phyloP scores from a whole-genome alignment of 768 basidiomycete genomes.

The Aureoboletus auriporus region DNA sequence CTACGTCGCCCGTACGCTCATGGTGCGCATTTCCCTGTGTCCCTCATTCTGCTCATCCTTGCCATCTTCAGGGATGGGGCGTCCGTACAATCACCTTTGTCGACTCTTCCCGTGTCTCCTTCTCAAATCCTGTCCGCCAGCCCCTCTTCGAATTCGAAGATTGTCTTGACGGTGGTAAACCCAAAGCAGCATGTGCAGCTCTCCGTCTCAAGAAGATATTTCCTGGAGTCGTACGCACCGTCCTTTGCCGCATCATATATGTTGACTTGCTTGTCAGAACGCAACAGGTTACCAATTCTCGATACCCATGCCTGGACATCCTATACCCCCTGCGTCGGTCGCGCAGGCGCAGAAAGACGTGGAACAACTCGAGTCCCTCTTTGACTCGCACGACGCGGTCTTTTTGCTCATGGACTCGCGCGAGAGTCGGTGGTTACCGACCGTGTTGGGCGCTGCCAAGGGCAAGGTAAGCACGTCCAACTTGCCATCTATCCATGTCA shows the following conservation, averaged over 20 bases:
- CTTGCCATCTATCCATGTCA: neutral
- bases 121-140: conserved; percentile 96
- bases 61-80: conserved; percentile 77
- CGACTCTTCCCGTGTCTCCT: conserved; percentile 88
- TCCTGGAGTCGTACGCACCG: conserved; percentile 77
- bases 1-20: conserved; percentile 87
- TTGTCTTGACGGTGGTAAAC: conserved; percentile 87
- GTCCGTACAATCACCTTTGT: conserved; percentile 90
- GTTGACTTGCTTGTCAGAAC: conserved; percentile 47
- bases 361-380: conserved; percentile 63
- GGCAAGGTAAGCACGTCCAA: conserved; percentile 56
- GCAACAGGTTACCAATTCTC: conserved; percentile 73
- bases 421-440: conserved; percentile 95
- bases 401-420: conserved; percentile 98
- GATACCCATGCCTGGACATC: conserved; percentile 98
- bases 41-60: neutral
- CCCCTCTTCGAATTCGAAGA: conserved; percentile 96
- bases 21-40: conserved; percentile 43
- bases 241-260: neutral
- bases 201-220: conserved; percentile 81
- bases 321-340: conserved; percentile 59
- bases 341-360: conserved; percentile 67
- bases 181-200: conserved; percentile 91
- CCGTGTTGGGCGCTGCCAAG: conserved; percentile 78
- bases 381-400: conserved; percentile 84